These are phyloP conservation scores for Leucocoprinus leucothites DNA, from an alignment of 768 basidiomycete genomes.

Conservation along the genomic window DNA sequence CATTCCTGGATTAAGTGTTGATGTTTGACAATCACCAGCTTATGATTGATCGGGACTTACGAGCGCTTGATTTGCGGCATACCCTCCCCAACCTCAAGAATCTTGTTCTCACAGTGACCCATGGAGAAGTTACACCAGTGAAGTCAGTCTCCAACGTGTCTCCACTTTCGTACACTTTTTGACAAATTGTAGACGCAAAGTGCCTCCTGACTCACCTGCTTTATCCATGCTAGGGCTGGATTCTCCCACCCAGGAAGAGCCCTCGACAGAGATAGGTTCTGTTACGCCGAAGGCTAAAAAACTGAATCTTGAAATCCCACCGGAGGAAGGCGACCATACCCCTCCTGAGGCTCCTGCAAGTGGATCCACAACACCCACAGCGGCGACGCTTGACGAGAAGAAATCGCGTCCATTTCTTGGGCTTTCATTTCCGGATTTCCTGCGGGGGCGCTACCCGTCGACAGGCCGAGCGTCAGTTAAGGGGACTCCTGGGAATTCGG, in stretches of 20 bases:
- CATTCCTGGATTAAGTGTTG: not conserved
- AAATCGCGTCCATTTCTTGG: conserved; percentile 50
- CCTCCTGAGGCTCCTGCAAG: conserved; percentile 44
- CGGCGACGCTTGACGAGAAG: conserved; percentile 32
- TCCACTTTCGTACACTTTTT: not conserved
- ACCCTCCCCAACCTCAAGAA: conserved; percentile 97
- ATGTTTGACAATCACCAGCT: conserved; percentile 47
- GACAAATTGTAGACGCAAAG: conserved; percentile 9
- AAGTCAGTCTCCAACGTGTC: conserved; percentile 30
- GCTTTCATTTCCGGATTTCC: conserved; percentile 62
- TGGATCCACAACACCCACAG: conserved; percentile 58
- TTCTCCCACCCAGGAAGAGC: conserved; percentile 16
- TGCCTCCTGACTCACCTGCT: conserved; percentile 14
- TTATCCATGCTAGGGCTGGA: conserved; percentile 15
- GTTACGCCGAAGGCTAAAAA: conserved; percentile 36
- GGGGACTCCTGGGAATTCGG: conserved; percentile 8
- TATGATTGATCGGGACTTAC: conserved; percentile 86
- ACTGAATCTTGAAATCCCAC: conserved; percentile 18
- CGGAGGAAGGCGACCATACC: conserved; percentile 21
- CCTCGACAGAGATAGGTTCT: conserved; percentile 21
- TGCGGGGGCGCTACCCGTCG: conserved; percentile 60
- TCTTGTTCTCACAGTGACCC: conserved; percentile 79
- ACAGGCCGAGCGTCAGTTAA: conserved; percentile 28
- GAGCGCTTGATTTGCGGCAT: conserved; percentile 90
- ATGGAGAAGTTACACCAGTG: conserved; percentile 51